Conservation (phyloP, 1,284 basidiomycete species). For the Calocybe gambosa region DNA sequence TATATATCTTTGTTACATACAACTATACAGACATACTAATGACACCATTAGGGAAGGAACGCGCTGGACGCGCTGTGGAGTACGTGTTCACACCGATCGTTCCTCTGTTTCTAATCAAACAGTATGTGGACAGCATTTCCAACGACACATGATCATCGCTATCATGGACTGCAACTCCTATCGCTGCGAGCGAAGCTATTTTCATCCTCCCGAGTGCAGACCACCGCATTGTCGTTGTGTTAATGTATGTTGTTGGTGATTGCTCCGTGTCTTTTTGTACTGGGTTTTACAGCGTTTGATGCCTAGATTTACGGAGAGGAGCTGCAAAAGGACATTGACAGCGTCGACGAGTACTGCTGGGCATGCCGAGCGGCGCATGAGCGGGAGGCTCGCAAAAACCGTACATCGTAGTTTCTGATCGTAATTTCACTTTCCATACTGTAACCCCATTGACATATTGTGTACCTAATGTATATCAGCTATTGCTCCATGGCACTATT, state of each 20-base stretch:
- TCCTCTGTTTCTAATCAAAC: background rate
- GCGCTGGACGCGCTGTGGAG: slow-evolving; percentile 61
- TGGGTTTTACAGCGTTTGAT: background rate
- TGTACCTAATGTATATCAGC: slow-evolving; percentile 16
- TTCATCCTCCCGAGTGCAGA: slow-evolving; percentile 51
- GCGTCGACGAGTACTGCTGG: slow-evolving; percentile 51
- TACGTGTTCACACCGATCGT: slow-evolving; percentile 26
- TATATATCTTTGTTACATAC: slow-evolving; percentile 27
- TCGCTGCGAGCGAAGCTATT: slow-evolving; percentile 57
- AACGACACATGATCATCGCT: slow-evolving; percentile 60
- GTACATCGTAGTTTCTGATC: slow-evolving; percentile 7
- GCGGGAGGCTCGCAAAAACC: slow-evolving; percentile 17
- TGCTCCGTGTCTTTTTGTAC: slow-evolving; percentile 2
- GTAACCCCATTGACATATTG: background rate
- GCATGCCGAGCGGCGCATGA: slow-evolving; percentile 41
- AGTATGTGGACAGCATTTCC: slow-evolving; percentile 51
- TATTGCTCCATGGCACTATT: slow-evolving; percentile 10
- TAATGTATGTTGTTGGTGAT: slow-evolving; percentile 15
- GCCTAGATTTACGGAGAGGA: slow-evolving; percentile 47
- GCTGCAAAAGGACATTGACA: slow-evolving; percentile 49
- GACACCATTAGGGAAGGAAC: slow-evolving; percentile 54
- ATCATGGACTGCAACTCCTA: slow-evolving; percentile 61
- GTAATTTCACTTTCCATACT: background rate
- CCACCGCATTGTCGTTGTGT: slow-evolving; percentile 16
- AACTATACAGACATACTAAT: slow-evolving; percentile 6